phyloP scores from a whole-genome alignment of 495 filamentous ascomycete genomes.

The Achaetomiella virescens region DNA sequence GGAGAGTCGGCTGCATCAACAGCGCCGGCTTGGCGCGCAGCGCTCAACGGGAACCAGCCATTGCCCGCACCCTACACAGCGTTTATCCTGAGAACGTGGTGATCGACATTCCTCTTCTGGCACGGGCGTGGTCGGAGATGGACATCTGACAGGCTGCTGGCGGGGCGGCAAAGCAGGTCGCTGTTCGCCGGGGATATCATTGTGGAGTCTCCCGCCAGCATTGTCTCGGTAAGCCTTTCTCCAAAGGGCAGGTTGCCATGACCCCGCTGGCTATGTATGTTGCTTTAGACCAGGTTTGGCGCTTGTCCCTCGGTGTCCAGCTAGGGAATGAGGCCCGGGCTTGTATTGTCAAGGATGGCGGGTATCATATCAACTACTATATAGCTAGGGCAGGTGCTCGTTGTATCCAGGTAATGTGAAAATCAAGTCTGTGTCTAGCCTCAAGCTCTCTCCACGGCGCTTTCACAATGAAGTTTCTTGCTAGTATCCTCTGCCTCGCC shows the following conservation, averaged over 20 bases:
- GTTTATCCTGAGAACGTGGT: not conserved
- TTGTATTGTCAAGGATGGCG: no score
- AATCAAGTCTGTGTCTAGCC: no score
- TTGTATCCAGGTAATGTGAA: no score
- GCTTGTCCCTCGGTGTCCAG: no score
- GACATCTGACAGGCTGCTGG: not conserved
- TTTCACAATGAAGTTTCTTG: no score
- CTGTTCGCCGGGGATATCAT: not conserved
- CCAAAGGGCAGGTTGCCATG: constrained; percentile 9
- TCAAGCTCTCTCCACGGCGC: no score
- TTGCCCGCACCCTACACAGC: not conserved
- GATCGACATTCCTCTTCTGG: not conserved
- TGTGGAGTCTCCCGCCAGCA: not conserved
- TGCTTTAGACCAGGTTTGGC: no score
- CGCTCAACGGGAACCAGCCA: not conserved
- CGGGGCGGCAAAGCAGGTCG: not conserved
- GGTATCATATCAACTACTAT: no score
- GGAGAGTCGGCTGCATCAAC: no score
- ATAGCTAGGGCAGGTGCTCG: no score
- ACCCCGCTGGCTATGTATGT: no score
- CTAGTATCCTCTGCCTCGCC: constrained; percentile 18
- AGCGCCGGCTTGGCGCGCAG: not conserved
- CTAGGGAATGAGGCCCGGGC: no score
- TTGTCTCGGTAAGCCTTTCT: constrained; percentile 8
- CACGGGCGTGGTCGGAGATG: not conserved